A percentile compares a stretch with the other conserved stretches of the same genome.
Conservation (phyloP, 345 rosid genomes). For the Garcia nutans region DNA sequence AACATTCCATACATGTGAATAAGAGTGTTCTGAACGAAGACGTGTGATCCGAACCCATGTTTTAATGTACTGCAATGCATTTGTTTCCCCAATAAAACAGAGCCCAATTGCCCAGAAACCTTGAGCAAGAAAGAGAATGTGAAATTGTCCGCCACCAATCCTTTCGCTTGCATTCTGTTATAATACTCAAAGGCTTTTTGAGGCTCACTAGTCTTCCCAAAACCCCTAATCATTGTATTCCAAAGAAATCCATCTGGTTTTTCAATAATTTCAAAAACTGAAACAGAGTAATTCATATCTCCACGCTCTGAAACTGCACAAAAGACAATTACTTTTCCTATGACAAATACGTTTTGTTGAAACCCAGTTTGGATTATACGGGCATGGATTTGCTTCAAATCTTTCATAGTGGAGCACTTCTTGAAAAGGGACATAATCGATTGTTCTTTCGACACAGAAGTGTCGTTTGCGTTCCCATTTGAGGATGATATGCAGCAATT, state of each 20-base stretch:
- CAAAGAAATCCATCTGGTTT: constrained; percentile 49
- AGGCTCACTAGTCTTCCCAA: constrained; percentile 22
- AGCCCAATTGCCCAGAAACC: constrained; percentile 37
- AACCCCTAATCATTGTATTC: constrained; percentile 49
- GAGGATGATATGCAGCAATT: not conserved
- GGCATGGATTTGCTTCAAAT: constrained; percentile 37
- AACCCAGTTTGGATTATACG: constrained; percentile 28
- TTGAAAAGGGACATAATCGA: constrained; percentile 31
- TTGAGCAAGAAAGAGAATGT: constrained; percentile 46
- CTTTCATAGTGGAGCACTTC: constrained; percentile 31
- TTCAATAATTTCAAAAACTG: constrained; percentile 26
- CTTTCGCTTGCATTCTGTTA: constrained; percentile 31
- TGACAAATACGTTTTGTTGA: constrained; percentile 26
- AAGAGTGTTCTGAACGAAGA: constrained; percentile 38
- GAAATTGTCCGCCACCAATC: constrained; percentile 39
- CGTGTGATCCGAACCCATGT: constrained; percentile 33
- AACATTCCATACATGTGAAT: constrained; percentile 41
- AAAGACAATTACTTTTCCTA: constrained; percentile 37
- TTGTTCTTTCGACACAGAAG: constrained; percentile 10
- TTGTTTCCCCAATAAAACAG: constrained; percentile 26
- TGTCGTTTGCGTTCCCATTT: not conserved
- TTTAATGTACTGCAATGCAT: constrained; percentile 44
- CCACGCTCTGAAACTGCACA: constrained; percentile 39
- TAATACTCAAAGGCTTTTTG: constrained; percentile 28
- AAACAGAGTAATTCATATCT: constrained; percentile 38